Evolutionary conservation across 257 asterid species (phyloP), one percentile per base, ranked within the genome.

Genomic region (Perilla frutescens): DNA sequence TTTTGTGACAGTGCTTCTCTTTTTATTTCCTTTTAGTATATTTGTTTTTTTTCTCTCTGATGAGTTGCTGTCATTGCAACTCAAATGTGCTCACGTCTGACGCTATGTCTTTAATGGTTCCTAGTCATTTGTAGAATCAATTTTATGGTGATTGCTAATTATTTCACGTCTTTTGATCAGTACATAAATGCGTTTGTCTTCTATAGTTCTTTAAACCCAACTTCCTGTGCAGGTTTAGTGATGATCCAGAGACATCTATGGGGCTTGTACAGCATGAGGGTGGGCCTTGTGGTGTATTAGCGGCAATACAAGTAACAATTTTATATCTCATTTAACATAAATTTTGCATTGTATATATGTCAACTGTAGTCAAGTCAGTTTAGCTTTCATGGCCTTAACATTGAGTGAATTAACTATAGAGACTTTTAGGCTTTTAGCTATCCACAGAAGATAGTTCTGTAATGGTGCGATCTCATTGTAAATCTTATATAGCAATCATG

Each of bases 181-280:
- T 20, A 20, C 26, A 20, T 20, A 20, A 20, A 32, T 60, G 48
- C 36, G 45, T 56, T 60, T 78, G 57, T 55, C 76, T 82, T 72
- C 77, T 76, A 55, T 77, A 67, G 43, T 69, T 47, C 48, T 66
- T 61, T 51, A 41, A 54, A 47, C 62, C 53, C 53, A 37, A 61
- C 58, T 55, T 64, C 72, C 40, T 62, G 55, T 82, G 74, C 87
- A 94, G 99, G 88, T 91, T 90, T 76, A 94, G 99, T 79, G 80
- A 86, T 77, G 97, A 91, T 85, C 91, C 88, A 50, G 97, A 91
- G 79, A 94, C 99, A 76, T 94, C 89, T 53, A 89, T 94, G 93
- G 99, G 99, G 71, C 83, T 94, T 43, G 99, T 94, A 76, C 99
- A 94, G 87, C 99, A 91, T 77, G 99, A 94, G 81, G 99, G 99